A percentile compares a stretch with the other conserved stretches of the same genome.
Conservation (phyloP, 345 rosid species). For the Capsella bursapastoris region DNA sequence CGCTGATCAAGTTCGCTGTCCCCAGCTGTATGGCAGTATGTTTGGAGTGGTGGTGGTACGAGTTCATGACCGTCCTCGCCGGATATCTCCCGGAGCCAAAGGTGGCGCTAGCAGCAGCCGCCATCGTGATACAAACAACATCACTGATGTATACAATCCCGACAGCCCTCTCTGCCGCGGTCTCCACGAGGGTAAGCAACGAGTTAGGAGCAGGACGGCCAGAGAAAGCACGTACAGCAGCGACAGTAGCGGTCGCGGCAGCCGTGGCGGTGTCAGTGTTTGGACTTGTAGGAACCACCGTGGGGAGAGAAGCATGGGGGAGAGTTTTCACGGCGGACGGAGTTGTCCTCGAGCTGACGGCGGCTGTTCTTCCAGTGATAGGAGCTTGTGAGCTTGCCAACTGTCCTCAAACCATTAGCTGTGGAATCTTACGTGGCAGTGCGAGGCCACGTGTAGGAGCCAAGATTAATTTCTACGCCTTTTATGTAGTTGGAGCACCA, state of each 20-base stretch:
- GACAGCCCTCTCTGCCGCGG: conserved; percentile 68
- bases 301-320: conserved; percentile 76
- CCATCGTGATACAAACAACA: conserved; percentile 85
- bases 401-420: conserved; percentile 91
- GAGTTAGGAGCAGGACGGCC: conserved; percentile 88
- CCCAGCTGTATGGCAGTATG: conserved; percentile 90
- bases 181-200: conserved; percentile 81
- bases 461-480: conserved; percentile 71
- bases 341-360: conserved; percentile 59
- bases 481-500: conserved; percentile 87
- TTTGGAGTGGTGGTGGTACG: conserved; percentile 99
- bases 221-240: conserved; percentile 59
- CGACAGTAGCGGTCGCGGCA: conserved; percentile 60
- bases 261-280: conserved; percentile 56
- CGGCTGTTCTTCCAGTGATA: conserved; percentile 69
- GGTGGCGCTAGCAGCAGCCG: conserved; percentile 68
- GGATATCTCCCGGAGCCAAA: conserved; percentile 68
- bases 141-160: conserved; percentile 88
- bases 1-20: conserved; percentile 62
- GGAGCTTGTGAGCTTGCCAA: conserved; percentile 95
- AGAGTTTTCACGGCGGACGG: conserved; percentile 63
- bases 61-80: conserved; percentile 85
- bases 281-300: conserved; percentile 66
- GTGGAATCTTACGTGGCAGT: conserved; percentile 84
- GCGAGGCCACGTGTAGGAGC: conserved; percentile 84